Base-by-base conservation (phyloP, 306 rosid genomes). In the Vigna hirtella region DNA sequence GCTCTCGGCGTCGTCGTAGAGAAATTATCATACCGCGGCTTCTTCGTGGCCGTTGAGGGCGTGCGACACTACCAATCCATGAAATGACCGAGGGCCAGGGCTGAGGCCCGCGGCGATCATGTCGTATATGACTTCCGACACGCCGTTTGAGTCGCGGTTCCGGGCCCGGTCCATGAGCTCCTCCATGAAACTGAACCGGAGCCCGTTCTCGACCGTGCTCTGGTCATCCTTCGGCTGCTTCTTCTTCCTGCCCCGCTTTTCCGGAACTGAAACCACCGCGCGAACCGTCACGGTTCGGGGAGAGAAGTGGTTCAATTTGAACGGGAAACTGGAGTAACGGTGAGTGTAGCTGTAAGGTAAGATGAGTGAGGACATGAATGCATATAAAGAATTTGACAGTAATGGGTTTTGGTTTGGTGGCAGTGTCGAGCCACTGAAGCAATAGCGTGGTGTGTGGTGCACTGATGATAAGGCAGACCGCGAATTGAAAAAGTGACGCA, bases 21-120 rank as follows among this genome's bases (percentile, higher is more conserved):
- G 30, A 32, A 45, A 58, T 11, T 1, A 40, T 2, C 6, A 13
- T 73, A 93, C 98, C 86, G 97, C 93, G 9, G 91, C 88, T 80
- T 92, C 93, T 52, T 89, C 72, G 70, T 94, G 84, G 12, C 91
- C 97, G 71, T 88, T 90, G 73, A 92, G 93, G 59, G 81, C 81
- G 69, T 90, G 83, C 9, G 97, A 94, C 15, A 94, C 97, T 1
- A 94, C 75, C 85, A 94, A 84, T 12, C 88, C 98, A 36, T 94
- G 98, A 83, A 92, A 94, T 52, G 98, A 92, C 84, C 98, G 85
- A 7, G 98, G 98, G 7, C 97, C 98, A 6, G 97, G 98, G 77
- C 56, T 79, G 71, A 94, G 89, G 13, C 98, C 98, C 11, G 97
- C 97, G 24, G 97, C 97, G 59, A 94, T 85, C 98, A 94, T 94